Conservation (phyloP, 2,329 filamentous ascomycete species). For the Tolypocladium cylindrosporum region DNA sequence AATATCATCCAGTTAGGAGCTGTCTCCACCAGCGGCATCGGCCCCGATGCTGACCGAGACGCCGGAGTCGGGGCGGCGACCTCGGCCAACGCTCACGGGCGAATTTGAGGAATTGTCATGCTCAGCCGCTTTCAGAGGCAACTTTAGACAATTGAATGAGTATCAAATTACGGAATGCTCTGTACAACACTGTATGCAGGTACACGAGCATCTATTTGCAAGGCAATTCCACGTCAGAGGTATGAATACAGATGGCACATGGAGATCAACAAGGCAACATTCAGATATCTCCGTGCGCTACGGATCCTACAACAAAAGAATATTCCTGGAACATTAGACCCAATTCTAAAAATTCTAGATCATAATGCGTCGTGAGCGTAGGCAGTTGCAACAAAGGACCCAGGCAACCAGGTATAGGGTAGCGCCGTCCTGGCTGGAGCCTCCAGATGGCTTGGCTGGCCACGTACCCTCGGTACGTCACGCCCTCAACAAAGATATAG, state of each 20-base stretch:
- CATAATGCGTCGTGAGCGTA: background rate
- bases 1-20: background rate
- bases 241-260: too few relatives aligned
- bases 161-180: background rate
- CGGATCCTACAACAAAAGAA: too few relatives aligned
- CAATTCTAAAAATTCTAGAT: background rate
- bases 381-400: background rate
- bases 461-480: conserved; percentile 3
- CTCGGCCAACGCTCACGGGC: background rate
- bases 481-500: background rate
- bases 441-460: background rate
- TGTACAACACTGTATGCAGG: background rate
- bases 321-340: too few relatives aligned
- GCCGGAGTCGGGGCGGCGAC: background rate
- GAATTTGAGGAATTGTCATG: background rate
- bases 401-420: background rate
- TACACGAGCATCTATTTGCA: too few relatives aligned
- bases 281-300: too few relatives aligned
- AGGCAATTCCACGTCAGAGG: too few relatives aligned
- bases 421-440: background rate
- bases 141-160: background rate
- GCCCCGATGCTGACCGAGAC: background rate
- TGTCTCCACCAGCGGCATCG: background rate
- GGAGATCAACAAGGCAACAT: too few relatives aligned
- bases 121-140: too few relatives aligned